Evolutionary conservation across 129 eudicot genomes (phyloP), one percentile per base, ranked within the genome.

Genomic region (Flaveria trinervia): DNA sequence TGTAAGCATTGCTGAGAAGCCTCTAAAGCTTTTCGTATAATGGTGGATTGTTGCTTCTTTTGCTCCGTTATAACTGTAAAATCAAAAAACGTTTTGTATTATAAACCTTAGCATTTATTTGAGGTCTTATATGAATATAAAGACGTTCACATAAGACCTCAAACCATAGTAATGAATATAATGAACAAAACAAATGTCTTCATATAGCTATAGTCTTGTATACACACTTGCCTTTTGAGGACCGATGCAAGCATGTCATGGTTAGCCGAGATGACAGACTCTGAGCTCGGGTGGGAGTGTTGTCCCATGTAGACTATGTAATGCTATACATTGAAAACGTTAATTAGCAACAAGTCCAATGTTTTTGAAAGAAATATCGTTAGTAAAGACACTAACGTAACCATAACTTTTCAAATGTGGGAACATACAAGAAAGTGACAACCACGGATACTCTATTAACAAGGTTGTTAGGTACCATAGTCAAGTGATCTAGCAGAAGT

Each of bases 1-100:
- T 12, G 92, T 87, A 60, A 90, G 88, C 96, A 87, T 83, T 2
- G 96, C 92, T 0, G 96, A 90, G 79, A 90, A 87, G 76, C 96
- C 96, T 85, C 92, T 85, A 48, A 90, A 90, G 54, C 85, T 87
- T 74, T 84, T 90, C 16, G 90, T 87, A 71, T 87, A 90, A 61
- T 90, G 96, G 55, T 87, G 90, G 62, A 83, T 16, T 1, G 87
- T 49, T 49, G 87, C 96, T 77, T 85, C 86, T 74, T 39, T 71
- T 71, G 92, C 96, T 74, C 67, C 87, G 1, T 71, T 71, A n/a
- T 65, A 33, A 78, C 96, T 90, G 83, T 28, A 77, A 79, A 65
- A 67, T 5, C 3, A 54, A 67, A 7, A 11, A 54, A 0, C 15
- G 9, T 0, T 65, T 23, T 8, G 62, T 80, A 80, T 48, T 51